A percentile compares a stretch with the other conserved stretches of the same genome.
phyloP scores from a whole-genome alignment of 371 early-diverging fungal genomes.

The Apophysomyces ossiformis region DNA sequence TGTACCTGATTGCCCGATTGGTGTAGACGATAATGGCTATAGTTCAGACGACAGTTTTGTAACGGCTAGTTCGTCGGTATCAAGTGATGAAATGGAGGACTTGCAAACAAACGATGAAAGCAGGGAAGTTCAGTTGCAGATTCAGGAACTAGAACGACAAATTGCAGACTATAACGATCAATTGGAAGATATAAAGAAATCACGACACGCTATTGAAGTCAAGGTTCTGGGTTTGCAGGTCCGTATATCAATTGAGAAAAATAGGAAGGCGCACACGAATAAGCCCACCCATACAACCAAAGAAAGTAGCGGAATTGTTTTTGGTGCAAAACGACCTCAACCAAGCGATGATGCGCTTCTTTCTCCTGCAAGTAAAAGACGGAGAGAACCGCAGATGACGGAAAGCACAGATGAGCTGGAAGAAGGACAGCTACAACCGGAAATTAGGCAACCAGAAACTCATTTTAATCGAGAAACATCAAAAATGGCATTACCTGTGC shows the following conservation, averaged over 20 bases:
- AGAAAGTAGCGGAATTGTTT: neutral
- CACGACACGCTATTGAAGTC: conserved; percentile 12
- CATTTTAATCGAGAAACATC: neutral
- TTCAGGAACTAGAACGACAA: conserved; percentile 7
- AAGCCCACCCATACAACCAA: neutral
- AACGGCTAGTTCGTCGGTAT: conserved; percentile 6
- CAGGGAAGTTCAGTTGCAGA: conserved; percentile 10
- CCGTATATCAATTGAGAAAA: conserved; percentile 27
- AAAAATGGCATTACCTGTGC: neutral
- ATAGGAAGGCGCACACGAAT: conserved; percentile 14
- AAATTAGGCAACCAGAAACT: neutral
- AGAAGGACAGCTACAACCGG: conserved; percentile 3
- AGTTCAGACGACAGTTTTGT: conserved; percentile 2
- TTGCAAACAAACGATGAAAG: no score
- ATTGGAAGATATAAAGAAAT: conserved; percentile 2
- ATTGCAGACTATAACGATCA: conserved; percentile 10
- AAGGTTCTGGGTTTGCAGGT: conserved; percentile 30
- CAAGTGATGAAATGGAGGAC: neutral
- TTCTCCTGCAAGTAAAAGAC: neutral
- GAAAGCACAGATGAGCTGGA: neutral
- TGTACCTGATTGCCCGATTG: neutral
- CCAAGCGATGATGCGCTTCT: neutral
- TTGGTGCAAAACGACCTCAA: neutral
- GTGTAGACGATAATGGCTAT: neutral
- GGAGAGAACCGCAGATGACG: neutral